Percentiles rank a stretch among this genome's conserved stretches.
These are phyloP conservation scores for Colletotrichum lini DNA, from an alignment of 2,329 filamentous ascomycete genomes.

Conservation along the genomic window DNA sequence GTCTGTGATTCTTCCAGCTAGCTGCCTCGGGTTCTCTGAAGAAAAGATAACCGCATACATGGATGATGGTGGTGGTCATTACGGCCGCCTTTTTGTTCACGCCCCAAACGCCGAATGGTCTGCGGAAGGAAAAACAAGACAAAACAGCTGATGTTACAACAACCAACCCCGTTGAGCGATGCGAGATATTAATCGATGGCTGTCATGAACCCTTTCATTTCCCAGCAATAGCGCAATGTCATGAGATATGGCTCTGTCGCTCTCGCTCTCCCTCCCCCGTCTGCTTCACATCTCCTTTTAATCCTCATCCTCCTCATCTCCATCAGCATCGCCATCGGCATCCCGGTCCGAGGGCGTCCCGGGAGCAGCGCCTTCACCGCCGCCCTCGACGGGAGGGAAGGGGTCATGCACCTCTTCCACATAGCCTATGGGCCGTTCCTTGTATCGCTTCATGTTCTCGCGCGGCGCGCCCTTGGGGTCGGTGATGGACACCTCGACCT, in stretches of 20 bases:
- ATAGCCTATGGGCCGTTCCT: constrained; percentile 66
- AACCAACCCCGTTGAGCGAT: not conserved
- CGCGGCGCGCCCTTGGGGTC: constrained; percentile 69
- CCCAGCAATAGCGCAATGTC: not conserved
- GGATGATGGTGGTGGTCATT: too few species aligned
- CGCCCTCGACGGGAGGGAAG: constrained; percentile 16
- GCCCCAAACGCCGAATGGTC: not conserved
- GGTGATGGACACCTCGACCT: constrained; percentile 68
- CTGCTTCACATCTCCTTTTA: not conserved
- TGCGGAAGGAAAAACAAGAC: not conserved
- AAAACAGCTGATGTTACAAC: constrained; percentile 8
- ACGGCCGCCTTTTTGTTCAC: not conserved
- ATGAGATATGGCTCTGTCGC: not conserved
- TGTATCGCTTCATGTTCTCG: constrained; percentile 67
- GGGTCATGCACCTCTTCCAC: constrained; percentile 56
- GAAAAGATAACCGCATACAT: too few species aligned
- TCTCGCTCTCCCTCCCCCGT: not conserved
- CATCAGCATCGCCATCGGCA: constrained; percentile 62
- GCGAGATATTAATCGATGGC: not conserved
- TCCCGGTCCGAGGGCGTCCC: constrained; percentile 48
- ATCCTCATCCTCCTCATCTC: constrained; percentile 57
- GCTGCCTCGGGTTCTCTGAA: not conserved
- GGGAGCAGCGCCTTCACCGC: constrained; percentile 23
- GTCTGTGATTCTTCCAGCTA: not conserved
- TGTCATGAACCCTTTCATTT: not conserved